phyloP scores from a whole-genome alignment of 805 yeast species.

The Wickerhamiella lipophila region DNA sequence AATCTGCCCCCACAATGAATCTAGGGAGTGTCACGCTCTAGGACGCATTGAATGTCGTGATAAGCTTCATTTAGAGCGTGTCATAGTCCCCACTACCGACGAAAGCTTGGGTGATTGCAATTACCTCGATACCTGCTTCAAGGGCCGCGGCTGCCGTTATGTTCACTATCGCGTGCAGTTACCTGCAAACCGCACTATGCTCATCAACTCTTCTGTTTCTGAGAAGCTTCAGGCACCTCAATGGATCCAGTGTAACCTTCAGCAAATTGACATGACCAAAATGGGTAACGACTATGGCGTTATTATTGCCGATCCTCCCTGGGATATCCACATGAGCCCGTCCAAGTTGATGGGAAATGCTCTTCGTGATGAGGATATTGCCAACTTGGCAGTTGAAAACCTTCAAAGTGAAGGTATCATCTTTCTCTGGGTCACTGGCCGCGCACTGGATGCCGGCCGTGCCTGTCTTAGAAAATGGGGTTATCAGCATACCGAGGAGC shows the following conservation, averaged over 20 bases:
- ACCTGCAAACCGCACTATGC: conserved; percentile 6
- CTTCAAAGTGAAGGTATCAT: conserved; percentile 77
- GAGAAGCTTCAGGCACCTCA: conserved; percentile 30
- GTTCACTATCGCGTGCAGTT: conserved; percentile 44
- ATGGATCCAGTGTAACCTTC: conserved; percentile 79
- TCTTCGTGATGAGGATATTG: conserved; percentile 55
- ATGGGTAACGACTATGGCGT: conserved; percentile 69
- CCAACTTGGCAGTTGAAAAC: conserved; percentile 48
- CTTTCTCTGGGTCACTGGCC: conserved; percentile 88
- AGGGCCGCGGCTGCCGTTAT: conserved; percentile 64
- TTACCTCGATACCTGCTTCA: conserved; percentile 86
- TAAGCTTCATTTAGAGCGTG: conserved; percentile 26
- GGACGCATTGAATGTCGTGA: conserved; percentile 3
- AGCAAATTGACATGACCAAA: conserved; percentile 52
- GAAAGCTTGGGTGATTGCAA: conserved; percentile 74
- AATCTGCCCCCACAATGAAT: conserved; percentile 7
- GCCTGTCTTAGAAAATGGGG: conserved; percentile 73
- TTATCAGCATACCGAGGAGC: conserved; percentile 59
- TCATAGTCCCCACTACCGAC: conserved; percentile 45
- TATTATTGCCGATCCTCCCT: conserved; percentile 85
- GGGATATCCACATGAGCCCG: conserved; percentile 84
- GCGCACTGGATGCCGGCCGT: conserved; percentile 82
- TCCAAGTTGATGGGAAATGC: conserved; percentile 20
- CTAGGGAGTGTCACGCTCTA: background rate
- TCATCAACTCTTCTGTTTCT: background rate